Evolutionary conservation across 2,329 filamentous ascomycete genomes (phyloP).

Genomic region (Aureobasidium leucospermi): DNA sequence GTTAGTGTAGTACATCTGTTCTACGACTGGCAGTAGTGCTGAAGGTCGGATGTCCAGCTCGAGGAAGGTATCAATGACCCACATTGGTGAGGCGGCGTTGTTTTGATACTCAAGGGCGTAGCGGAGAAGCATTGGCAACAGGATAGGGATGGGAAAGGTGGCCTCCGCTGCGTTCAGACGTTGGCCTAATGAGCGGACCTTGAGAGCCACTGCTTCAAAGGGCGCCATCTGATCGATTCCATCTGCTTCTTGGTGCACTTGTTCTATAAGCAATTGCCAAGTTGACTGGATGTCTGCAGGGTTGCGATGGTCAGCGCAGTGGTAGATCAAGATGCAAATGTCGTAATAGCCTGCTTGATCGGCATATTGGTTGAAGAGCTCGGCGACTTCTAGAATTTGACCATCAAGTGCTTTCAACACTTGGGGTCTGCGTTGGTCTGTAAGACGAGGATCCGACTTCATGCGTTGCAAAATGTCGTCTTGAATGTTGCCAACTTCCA

Average conservation of each 20-base stretch:
- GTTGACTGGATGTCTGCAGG: constrained; percentile 74
- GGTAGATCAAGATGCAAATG: constrained; percentile 85
- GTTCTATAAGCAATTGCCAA: constrained; percentile 75
- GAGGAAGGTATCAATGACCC: constrained; percentile 60
- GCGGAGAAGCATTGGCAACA: constrained; percentile 50
- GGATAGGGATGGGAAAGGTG: constrained; percentile 30
- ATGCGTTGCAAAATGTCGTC: constrained; percentile 81
- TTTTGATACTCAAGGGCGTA: constrained; percentile 46
- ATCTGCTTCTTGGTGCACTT: constrained; percentile 48
- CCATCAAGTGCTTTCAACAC: constrained; percentile 66
- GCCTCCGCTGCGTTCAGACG: constrained; percentile 35
- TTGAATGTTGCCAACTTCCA: constrained; percentile 92
- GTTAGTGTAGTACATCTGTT: constrained; percentile 60
- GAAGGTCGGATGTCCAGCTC: constrained; percentile 56
- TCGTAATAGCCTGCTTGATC: constrained; percentile 91
- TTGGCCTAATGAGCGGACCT: constrained; percentile 50
- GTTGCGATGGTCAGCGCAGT: constrained; percentile 84
- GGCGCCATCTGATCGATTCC: constrained; percentile 45
- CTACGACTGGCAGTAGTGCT: constrained; percentile 53
- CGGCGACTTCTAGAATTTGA: constrained; percentile 66
- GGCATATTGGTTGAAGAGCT: constrained; percentile 91
- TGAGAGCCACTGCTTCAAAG: constrained; percentile 62
- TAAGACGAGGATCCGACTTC: constrained; percentile 62
- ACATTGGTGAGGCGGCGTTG: constrained; percentile 42
- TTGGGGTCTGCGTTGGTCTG: constrained; percentile 53